Evolutionary conservation across 768 basidiomycete species (phyloP).

Genomic region (Mycena haematopus): DNA sequence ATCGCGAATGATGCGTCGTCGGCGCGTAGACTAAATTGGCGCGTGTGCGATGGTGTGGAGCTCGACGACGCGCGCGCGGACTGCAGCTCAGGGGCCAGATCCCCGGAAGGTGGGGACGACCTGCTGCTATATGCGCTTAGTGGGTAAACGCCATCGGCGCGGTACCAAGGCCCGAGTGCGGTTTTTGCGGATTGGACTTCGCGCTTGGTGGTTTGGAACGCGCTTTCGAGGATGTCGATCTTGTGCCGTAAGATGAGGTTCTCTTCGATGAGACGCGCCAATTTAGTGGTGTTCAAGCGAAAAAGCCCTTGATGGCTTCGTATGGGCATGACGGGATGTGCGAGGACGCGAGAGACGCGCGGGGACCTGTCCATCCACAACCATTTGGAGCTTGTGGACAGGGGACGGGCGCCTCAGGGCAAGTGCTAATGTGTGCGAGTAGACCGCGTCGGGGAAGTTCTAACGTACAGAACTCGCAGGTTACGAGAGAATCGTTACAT

Average conservation of each 20-base stretch:
- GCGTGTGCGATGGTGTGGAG: slow-evolving; percentile 32
- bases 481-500: slow-evolving; percentile 44
- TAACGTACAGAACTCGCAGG: slow-evolving; percentile 49
- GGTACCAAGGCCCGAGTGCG: slow-evolving; percentile 74
- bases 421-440: slow-evolving; percentile 43
- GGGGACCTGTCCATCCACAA: slow-evolving; percentile 60
- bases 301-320: slow-evolving; percentile 66
- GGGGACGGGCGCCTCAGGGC: slow-evolving; percentile 44
- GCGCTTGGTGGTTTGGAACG: slow-evolving; percentile 53
- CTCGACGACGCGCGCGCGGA: slow-evolving; percentile 31
- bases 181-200: slow-evolving; percentile 63
- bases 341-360: slow-evolving; percentile 38
- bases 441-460: slow-evolving; percentile 43
- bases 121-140: slow-evolving; percentile 19
- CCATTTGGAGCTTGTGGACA: slow-evolving; percentile 58
- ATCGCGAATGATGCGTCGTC: neutral
- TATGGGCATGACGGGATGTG: slow-evolving; percentile 60
- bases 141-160: slow-evolving; percentile 38
- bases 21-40: slow-evolving; percentile 47
- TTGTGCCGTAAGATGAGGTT: slow-evolving; percentile 67
- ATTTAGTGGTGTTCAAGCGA: slow-evolving; percentile 49
- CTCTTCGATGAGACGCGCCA: slow-evolving; percentile 60
- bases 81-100: slow-evolving; percentile 35
- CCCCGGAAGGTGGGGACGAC: slow-evolving; percentile 25
- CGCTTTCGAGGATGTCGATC: slow-evolving; percentile 63